Conservation (phyloP, 2,329 filamentous ascomycete genomes). For the Cryphonectria naterciae region DNA sequence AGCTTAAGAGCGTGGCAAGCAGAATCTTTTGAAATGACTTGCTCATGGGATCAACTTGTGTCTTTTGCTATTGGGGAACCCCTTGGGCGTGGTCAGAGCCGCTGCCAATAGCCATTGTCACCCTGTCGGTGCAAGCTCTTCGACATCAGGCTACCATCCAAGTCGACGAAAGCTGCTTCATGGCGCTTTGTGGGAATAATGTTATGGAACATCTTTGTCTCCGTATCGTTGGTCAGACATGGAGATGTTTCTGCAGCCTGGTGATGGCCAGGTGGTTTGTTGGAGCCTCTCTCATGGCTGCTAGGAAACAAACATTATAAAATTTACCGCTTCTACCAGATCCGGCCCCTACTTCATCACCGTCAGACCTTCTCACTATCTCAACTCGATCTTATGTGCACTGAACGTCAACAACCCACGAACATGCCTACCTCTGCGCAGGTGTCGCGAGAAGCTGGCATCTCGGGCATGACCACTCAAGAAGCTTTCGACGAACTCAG, state of each 20-base stretch:
- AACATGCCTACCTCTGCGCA: neutral
- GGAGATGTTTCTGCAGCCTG: neutral
- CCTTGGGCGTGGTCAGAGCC: neutral
- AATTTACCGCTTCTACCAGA: neutral
- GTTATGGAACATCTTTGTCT: neutral
- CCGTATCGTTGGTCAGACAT: neutral
- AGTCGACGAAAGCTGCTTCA: neutral
- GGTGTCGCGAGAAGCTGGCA: neutral
- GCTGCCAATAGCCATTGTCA: neutral
- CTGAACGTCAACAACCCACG: neutral
- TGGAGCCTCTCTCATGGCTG: neutral
- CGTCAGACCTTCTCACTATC: neutral
- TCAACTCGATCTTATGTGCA: neutral
- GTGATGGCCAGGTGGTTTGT: neutral
- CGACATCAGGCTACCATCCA: neutral
- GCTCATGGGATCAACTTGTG: neutral
- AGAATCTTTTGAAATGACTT: constrained; percentile 60
- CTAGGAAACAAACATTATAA: neutral
- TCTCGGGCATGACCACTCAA: neutral
- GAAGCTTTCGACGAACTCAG: neutral
- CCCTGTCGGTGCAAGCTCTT: neutral
- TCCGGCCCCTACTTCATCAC: neutral
- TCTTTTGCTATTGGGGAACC: neutral
- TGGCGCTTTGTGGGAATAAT: constrained; percentile 6
- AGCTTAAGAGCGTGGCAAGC: constrained; percentile 63